Percentiles rank a stretch among this genome's conserved stretches.
These are phyloP conservation scores for Pseudohyphozyma bogoriensis DNA, from an alignment of 768 basidiomycete species.

Conservation along the genomic window DNA sequence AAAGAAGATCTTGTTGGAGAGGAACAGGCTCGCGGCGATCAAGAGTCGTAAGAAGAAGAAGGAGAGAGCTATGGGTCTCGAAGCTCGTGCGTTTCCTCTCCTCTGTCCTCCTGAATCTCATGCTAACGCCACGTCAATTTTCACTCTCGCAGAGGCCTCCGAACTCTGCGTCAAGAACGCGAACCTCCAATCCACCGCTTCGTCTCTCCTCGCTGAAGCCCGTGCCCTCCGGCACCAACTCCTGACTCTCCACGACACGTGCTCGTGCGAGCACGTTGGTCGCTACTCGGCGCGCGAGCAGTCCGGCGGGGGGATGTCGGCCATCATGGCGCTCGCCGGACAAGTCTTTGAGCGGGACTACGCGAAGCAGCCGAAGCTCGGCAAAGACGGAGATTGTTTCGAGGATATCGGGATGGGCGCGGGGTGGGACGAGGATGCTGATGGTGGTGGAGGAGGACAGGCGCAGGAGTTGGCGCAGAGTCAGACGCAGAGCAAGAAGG, in stretches of 20 bases:
- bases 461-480: no score
- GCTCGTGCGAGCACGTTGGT: constrained; percentile 23
- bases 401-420: no score
- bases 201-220: no score
- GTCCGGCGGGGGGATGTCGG: constrained; percentile 17
- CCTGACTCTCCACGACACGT: constrained; percentile 12
- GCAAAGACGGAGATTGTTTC: no score
- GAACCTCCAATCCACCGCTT: constrained; percentile 12
- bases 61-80: constrained; percentile 22
- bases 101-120: no score
- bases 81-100: constrained; percentile 7
- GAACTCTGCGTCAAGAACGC: constrained; percentile 21
- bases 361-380: no score
- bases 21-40: constrained; percentile 30
- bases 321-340: constrained; percentile 24
- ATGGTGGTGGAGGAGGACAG: no score
- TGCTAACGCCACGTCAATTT: not conserved
- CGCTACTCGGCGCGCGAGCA: constrained; percentile 25
- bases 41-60: constrained; percentile 33
- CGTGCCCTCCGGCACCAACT: constrained; percentile 22
- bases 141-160: constrained; percentile 4
- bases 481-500: no score
- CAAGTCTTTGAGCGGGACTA: constrained; percentile 22
- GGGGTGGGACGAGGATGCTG: no score
- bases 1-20: constrained; percentile 27